A percentile compares a stretch with the other conserved stretches of the same genome.
These are phyloP conservation scores for Cryptomeria japonica DNA, from an alignment of 75 land plant genomes.

Conservation along the genomic window DNA sequence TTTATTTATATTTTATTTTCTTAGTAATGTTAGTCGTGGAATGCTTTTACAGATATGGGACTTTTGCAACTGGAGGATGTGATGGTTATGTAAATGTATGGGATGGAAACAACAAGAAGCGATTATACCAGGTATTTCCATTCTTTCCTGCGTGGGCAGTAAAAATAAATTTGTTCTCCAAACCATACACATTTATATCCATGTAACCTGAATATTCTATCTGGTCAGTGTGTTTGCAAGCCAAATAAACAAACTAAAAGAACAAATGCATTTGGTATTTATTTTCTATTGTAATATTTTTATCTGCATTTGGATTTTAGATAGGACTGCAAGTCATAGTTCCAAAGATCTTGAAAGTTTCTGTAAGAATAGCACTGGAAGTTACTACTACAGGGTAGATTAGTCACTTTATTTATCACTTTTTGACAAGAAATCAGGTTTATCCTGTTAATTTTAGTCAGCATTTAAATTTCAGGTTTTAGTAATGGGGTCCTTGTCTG, in stretches of 20 bases:
- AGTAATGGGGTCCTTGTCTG: neutral
- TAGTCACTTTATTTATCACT: neutral
- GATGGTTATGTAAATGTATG: slow-evolving; percentile 99
- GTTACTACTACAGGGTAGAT: neutral
- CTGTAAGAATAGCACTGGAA: neutral
- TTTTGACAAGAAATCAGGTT: neutral
- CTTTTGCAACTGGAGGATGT: slow-evolving; percentile 99
- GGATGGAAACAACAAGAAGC: slow-evolving; percentile 99
- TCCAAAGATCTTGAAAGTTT: neutral
- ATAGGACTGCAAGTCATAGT: neutral
- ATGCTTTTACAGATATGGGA: slow-evolving; percentile 80
- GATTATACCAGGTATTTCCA: slow-evolving; percentile 84
- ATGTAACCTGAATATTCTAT: neutral
- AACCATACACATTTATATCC: neutral
- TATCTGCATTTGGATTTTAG: neutral
- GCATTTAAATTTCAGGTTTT: neutral
- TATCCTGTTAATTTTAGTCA: neutral
- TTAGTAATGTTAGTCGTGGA: neutral
- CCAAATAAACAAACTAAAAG: neutral
- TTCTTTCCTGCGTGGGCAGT: neutral
- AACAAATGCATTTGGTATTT: neutral
- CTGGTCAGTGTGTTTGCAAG: neutral
- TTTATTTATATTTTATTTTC: slow-evolving; percentile 2
- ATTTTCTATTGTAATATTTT: neutral
- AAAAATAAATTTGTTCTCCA: neutral